phyloP scores from a whole-genome alignment of 805 yeast species.

The Peterozyma xylosa region DNA sequence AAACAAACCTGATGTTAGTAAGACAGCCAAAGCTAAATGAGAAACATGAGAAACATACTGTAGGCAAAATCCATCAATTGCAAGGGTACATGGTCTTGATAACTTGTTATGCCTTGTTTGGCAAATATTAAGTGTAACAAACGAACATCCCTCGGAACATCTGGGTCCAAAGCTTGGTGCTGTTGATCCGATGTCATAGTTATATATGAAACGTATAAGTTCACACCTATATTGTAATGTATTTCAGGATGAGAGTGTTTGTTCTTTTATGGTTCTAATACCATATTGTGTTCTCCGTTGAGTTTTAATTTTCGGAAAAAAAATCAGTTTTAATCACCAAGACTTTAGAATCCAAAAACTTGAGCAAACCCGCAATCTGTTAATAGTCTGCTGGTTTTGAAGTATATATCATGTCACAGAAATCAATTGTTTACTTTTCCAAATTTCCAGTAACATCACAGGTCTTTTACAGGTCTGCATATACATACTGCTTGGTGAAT shows the following conservation, averaged over 20 bases:
- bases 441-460: conserved; percentile 50
- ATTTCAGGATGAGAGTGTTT: too few relatives aligned
- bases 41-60: conserved; percentile 24
- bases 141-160: conserved; percentile 84
- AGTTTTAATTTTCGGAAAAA: too few relatives aligned
- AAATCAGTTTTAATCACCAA: too few relatives aligned
- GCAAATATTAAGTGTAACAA: conserved; percentile 86
- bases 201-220: not conserved
- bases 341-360: too few relatives aligned
- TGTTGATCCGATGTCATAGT: conserved; percentile 8
- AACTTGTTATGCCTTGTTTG: conserved; percentile 83
- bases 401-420: too few relatives aligned
- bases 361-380: too few relatives aligned
- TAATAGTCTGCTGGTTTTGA: too few relatives aligned
- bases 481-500: conserved; percentile 82
- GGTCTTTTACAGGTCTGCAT: conserved; percentile 44
- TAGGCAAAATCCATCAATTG: conserved; percentile 97
- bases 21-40: not conserved
- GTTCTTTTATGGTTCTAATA: too few relatives aligned
- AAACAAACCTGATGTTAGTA: not conserved
- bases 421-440: not conserved
- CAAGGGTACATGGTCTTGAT: conserved; percentile 93
- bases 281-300: too few relatives aligned
- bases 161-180: conserved; percentile 11
- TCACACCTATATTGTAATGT: too few relatives aligned